Percentiles rank a stretch among this genome's conserved stretches.
Conservation (phyloP, 352 stramenopile genomes). For the Thraustochytrium sp. region DNA sequence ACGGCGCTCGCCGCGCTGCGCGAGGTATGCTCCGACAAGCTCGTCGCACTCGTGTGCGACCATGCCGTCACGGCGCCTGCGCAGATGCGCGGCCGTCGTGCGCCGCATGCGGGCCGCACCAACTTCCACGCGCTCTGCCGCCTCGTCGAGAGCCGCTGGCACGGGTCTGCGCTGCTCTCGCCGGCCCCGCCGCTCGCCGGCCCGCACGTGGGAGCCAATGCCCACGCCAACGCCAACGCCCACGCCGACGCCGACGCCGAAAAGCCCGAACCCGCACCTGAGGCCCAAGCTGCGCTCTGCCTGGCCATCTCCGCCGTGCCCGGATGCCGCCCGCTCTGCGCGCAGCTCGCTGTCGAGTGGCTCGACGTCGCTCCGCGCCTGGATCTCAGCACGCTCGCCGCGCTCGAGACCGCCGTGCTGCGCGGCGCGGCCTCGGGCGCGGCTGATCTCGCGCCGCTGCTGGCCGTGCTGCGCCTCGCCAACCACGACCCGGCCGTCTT, state of each 20-base stretch:
- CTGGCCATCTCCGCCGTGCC: neutral
- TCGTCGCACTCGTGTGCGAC: neutral
- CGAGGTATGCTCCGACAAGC: neutral
- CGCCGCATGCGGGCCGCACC: slow-evolving; percentile 76
- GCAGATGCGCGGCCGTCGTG: slow-evolving; percentile 68
- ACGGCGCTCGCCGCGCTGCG: neutral
- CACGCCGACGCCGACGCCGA: neutral
- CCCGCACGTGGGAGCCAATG: neutral
- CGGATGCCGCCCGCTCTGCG: slow-evolving; percentile 59
- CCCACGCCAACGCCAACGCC: neutral
- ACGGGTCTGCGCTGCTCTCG: neutral
- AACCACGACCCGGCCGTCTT: slow-evolving; percentile 88
- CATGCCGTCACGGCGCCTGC: neutral
- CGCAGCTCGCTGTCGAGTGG: slow-evolving; percentile 67
- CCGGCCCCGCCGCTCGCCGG: too few relatives aligned
- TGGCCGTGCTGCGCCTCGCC: slow-evolving; percentile 81
- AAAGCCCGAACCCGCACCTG: slow-evolving; percentile 48
- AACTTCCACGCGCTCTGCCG: slow-evolving; percentile 64
- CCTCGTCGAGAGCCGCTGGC: neutral
- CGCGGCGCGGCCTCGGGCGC: slow-evolving; percentile 65
- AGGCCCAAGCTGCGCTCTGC: slow-evolving; percentile 48
- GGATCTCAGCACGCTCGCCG: slow-evolving; percentile 87
- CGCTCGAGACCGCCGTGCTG: slow-evolving; percentile 73
- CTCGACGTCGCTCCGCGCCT: slow-evolving; percentile 77
- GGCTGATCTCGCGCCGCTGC: slow-evolving; percentile 59